phyloP scores from a whole-genome alignment of 805 yeast species.

The Helenozyma baotianmanensis region DNA sequence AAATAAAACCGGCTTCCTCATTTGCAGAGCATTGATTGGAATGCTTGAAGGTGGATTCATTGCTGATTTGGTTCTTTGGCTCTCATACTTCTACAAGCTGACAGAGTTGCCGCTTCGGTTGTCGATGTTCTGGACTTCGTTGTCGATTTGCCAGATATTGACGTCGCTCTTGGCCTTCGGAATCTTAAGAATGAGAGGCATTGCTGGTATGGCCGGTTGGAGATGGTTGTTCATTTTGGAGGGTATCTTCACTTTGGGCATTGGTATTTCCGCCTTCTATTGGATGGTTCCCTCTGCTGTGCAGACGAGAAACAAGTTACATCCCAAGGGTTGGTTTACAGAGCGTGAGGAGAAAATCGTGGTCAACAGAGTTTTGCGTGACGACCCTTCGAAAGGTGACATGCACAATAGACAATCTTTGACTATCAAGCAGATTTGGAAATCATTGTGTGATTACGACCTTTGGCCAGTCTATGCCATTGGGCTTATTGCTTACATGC shows the following conservation, averaged over 20 bases:
- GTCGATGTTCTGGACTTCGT: slow-evolving; percentile 56
- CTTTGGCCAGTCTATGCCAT: slow-evolving; percentile 51
- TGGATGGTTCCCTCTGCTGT: slow-evolving; percentile 54
- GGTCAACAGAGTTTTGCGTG: slow-evolving; percentile 55
- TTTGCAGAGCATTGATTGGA: slow-evolving; percentile 50
- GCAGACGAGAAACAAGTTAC: slow-evolving; percentile 46
- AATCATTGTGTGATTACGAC: slow-evolving; percentile 45
- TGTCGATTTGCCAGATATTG: slow-evolving; percentile 43
- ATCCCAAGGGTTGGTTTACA: slow-evolving; percentile 46
- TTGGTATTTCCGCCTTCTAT: slow-evolving; percentile 45
- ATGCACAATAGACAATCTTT: slow-evolving; percentile 60
- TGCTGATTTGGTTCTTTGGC: slow-evolving; percentile 49
- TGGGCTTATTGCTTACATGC: slow-evolving; percentile 36
- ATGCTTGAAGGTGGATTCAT: slow-evolving; percentile 61
- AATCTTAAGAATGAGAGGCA: slow-evolving; percentile 46
- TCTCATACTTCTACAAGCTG: slow-evolving; percentile 61
- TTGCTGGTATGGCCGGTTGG: slow-evolving; percentile 50
- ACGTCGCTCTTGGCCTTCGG: slow-evolving; percentile 50
- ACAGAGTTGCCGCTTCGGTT: slow-evolving; percentile 55
- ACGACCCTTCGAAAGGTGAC: slow-evolving; percentile 59
- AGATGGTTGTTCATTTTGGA: slow-evolving; percentile 63
- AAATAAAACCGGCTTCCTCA: slow-evolving; percentile 39
- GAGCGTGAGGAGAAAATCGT: slow-evolving; percentile 54
- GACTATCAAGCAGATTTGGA: slow-evolving; percentile 32
- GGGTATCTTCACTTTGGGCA: slow-evolving; percentile 50